Base-by-base conservation (phyloP, 2,329 filamentous ascomycete genomes). In the Periconia digitata region DNA sequence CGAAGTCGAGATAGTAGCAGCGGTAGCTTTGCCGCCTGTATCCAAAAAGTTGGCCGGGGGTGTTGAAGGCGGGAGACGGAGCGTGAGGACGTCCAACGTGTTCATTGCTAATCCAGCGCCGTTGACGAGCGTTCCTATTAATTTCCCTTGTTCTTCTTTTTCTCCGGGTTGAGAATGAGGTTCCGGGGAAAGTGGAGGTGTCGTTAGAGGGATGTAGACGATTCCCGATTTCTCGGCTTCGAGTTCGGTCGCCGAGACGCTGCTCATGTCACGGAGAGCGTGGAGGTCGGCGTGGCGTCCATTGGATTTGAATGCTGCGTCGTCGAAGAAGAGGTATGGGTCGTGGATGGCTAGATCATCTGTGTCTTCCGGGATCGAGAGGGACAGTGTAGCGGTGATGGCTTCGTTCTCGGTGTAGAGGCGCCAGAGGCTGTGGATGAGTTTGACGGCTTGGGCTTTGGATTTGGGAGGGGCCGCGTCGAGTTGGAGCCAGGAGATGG, bases 21-120 rank as follows among this genome's bases (percentile, higher is more conserved):
- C 82, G 0, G 90, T 96, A 0, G 91, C 91, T 69, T 95, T 94
- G 29, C 91, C 91, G 22, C 92, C 91, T 0, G 89, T 95, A 67
- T 96, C 91, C 46, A 96, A 79, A 68, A 96, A 95, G 62, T 96
- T 96, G 10, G 89, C 84, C 20, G 86, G 86, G 27, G 77, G 72
- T 2, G 89, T 89, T 8, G 49, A 48, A 40, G 47, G 51, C 3
- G 63, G 81, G 8, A 95, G 82, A 22, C 64, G 81, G 12, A 83
- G 74, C 2, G 81, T 77, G 1, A 96, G 81, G 0, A 88, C 87
- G 67, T 96, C 91, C 50, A 92, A 85, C 0, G 90, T 95, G 67
- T 94, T 94, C 88, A 96, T 94, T 0, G 90, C 90, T 1, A 96
- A 80, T 0, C 91, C 91, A 0, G 92, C 91, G 37, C 91, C 90